Evolutionary conservation across 2,329 filamentous ascomycete species (phyloP), one percentile per base, ranked within the genome.

Genomic region (Amesomyces nigricolor): DNA sequence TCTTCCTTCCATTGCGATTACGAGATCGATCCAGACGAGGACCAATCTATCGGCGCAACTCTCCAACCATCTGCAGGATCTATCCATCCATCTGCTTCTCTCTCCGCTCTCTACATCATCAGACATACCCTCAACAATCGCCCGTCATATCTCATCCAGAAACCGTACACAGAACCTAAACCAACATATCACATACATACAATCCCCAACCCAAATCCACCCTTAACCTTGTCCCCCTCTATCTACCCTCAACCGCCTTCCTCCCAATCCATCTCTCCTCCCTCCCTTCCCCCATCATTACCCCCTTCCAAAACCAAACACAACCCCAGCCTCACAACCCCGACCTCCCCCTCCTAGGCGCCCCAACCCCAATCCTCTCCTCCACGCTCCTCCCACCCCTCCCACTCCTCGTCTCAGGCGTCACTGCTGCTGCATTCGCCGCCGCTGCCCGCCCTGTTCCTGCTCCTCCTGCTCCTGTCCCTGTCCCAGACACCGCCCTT

Each of bases 261-360:
- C 65, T 52, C 16, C 65, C 66, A 6, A 67, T 62, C 50, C 68
- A 60, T 62, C 70, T 68, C 43, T 70, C 68, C 30, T 68, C 60
- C 14, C 60, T 66, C 55, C 67, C 61, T 13, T 52, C 50, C 22
- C 22, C 22, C 22, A 26, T 26, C 1, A n/a, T 38, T n/a, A 38
- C 11, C 35, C 35, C 5, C 37, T 47, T 19, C 30, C 14, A 26
- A 32, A 8, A 14, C 38, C 11, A 48, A 48, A 22, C 22, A 29
- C 11, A 44, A 11, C 19, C 19, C 4, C 22, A 49, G 39, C n/a
- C 13, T 55, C 46, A 51, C 13, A 43, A 26, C 40, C 49, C 46
- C 44, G 38, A 51, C 51, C 37, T 26, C 42, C 57, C 56, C 59
- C 62, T 22, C 62, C 61, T 49, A 26, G 63, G 61, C 42, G 64